Base-by-base conservation (phyloP, 345 rosid genomes). In the Populus alba region DNA sequence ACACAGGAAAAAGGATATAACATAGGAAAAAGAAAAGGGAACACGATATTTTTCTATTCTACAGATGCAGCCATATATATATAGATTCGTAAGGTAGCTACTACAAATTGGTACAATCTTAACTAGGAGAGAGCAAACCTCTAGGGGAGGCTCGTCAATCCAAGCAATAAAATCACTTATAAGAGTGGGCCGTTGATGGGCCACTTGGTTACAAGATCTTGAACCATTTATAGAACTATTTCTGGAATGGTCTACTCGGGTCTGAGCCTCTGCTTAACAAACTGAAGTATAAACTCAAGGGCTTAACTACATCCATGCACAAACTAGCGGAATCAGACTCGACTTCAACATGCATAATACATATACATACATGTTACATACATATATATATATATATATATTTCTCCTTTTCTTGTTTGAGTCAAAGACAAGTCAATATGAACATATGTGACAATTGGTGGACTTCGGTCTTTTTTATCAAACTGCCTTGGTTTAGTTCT, bases 341-440 rank as follows among this genome's bases (percentile, higher is more conserved):
- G 59, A 53, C 59, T 20, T 53, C 59, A 49, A 49, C 55, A 49
- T 51, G 57, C 20, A 51, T 17, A 47, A 15, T 47, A 47, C 18
- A 47, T 13, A 47, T 15, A 47, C 53, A 47, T 47, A 47, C 17
- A 47, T 47, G 17, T 15, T 47, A 15, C 11, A 47, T 6, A 51
- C 13, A 11, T 1, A 49, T 49, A 49, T 16, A 15, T 49, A 49
- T 16, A 11, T 1, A 49, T 49, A 49, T 16, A 15, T 49, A 49
- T 16, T 49, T 43, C 16, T 20, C 17, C 27, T 75, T 63, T 41
- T 23, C 63, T 66, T 39, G 25, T 20, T 51, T 55, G 31, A 33
- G 72, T 75, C 70, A 31, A 53, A 33, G 51, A 22, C 49, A 35
- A 68, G 6, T 63, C 65, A 66, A 65, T 73, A 23, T 43, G 78